Base-by-base conservation (phyloP, 345 rosid genomes). In the Xanthoceras sorbifolium region DNA sequence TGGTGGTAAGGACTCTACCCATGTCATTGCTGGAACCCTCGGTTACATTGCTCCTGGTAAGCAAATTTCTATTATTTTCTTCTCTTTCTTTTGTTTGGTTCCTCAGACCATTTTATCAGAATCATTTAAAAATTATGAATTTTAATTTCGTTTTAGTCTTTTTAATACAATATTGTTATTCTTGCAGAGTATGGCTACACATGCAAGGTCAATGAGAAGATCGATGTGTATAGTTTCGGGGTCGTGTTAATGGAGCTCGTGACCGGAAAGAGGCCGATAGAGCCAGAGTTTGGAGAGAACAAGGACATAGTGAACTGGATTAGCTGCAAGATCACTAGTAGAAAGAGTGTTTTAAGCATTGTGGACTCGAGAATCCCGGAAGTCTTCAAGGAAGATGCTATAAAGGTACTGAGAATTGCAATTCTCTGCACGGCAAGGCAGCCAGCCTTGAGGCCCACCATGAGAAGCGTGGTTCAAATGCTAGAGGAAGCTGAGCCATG, bases 1-100 rank as follows among this genome's bases (percentile, higher is more conserved):
- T 32, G 82, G 83, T 1, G 82, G 84, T 50, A 84, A 82, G 77
- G 97, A 91, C 68, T 84, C 97, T 29, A 92, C 94, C 22, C 90
- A 77, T 36, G 90, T 90, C 22, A 89, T 95, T 50, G 93, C 98
- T 0, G 99, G 99, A 81, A 95, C 98, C 20, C 87, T 79, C 12
- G 99, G 99, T 18, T 95, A 95, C 83, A 95, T 95, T 28, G 99
- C 99, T 83, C 99, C 98, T 71, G 98, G 99, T 93, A 88, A 81
- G 80, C 61, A 2, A 23, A 44, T 6, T 23, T 32, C 5, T 12
- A 3, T 36, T 60, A 57, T 42, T n/a, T 26, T 5, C 18, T 46
- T 52, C 42, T 46, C 9, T 14, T 26, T 40, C 25, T 38, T 68
- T 18, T 17, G 14, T 61, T 78, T 59, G 12, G 22, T 46, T 73